These are phyloP conservation scores for Skeletonema menzelii DNA, from an alignment of 108 stramenopile species.

Conservation along the genomic window DNA sequence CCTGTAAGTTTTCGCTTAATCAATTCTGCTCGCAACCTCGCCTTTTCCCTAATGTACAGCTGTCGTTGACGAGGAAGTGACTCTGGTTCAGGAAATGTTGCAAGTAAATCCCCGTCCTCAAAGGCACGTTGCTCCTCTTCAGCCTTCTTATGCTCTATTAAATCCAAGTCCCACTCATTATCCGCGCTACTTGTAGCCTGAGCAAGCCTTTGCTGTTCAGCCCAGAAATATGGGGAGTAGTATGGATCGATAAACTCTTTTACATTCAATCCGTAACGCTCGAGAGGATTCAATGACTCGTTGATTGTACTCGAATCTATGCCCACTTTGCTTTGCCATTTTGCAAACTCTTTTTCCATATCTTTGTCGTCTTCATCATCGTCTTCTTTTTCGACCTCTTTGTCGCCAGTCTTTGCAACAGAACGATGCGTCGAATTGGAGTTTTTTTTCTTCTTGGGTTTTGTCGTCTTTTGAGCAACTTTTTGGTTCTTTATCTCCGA, in stretches of 20 bases:
- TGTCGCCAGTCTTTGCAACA: background rate
- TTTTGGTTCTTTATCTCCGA: constrained; percentile 25
- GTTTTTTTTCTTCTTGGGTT: constrained; percentile 26
- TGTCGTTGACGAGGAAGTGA: constrained; percentile 74
- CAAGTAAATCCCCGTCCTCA: constrained; percentile 82
- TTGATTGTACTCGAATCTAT: constrained; percentile 76
- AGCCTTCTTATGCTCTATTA: constrained; percentile 66
- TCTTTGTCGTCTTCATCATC: constrained; percentile 50
- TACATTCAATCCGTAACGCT: constrained; percentile 68
- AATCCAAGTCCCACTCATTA: constrained; percentile 77
- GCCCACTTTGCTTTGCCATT: constrained; percentile 89
- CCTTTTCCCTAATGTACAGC: constrained; percentile 75
- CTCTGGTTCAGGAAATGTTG: constrained; percentile 66
- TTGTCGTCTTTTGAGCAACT: constrained; percentile 22
- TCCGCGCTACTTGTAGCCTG: constrained; percentile 40
- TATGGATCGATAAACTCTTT: constrained; percentile 81
- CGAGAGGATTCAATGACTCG: constrained; percentile 72
- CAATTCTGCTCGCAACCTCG: constrained; percentile 67
- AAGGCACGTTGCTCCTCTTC: constrained; percentile 71
- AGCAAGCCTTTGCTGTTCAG: constrained; percentile 52
- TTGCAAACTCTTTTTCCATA: constrained; percentile 90
- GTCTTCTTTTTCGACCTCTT: constrained; percentile 19
- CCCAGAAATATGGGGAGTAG: constrained; percentile 67
- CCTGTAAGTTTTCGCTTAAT: constrained; percentile 79
- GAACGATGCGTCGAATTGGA: constrained; percentile 2